These are phyloP conservation scores for Mycena filopes DNA, from an alignment of 768 basidiomycete species.

Conservation along the genomic window DNA sequence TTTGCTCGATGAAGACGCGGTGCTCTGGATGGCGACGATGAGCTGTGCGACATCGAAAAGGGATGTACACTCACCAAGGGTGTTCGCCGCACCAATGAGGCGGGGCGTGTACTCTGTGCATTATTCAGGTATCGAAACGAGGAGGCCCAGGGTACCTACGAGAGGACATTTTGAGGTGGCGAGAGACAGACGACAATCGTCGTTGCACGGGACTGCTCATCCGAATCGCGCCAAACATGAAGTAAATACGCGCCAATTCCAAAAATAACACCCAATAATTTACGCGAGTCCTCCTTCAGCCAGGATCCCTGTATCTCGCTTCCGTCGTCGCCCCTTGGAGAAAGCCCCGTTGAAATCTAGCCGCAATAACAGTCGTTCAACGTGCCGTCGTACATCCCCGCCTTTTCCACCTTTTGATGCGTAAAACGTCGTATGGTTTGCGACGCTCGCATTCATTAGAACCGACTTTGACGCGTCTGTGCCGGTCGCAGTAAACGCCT, in stretches of 20 bases:
- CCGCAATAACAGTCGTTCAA: constrained; percentile 83
- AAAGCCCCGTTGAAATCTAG: constrained; percentile 88
- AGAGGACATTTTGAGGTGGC: constrained; percentile 58
- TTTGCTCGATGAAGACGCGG: constrained; percentile 93
- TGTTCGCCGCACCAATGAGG: constrained; percentile 90
- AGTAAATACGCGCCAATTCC: constrained; percentile 7
- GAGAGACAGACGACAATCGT: constrained; percentile 58
- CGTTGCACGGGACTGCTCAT: constrained; percentile 59
- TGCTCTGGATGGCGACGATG: constrained; percentile 71
- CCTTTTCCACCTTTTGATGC: constrained; percentile 61
- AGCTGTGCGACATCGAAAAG: constrained; percentile 17
- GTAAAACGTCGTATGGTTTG: constrained; percentile 63
- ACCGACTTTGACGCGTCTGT: constrained; percentile 79
- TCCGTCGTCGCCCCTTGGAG: constrained; percentile 57
- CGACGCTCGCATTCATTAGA: constrained; percentile 67
- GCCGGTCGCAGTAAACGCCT: constrained; percentile 65
- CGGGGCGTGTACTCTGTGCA: constrained; percentile 74
- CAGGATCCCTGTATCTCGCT: constrained; percentile 51
- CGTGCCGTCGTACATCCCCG: constrained; percentile 73
- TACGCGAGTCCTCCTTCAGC: constrained; percentile 52
- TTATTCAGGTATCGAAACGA: constrained; percentile 26
- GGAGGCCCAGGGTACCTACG: constrained; percentile 53
- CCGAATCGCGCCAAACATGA: constrained; percentile 14
- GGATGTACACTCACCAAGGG: constrained; percentile 73
- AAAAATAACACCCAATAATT: constrained; percentile 10